These are phyloP conservation scores for Endotrypanum monterogeii DNA, from an alignment of 208 protist species.

Conservation along the genomic window DNA sequence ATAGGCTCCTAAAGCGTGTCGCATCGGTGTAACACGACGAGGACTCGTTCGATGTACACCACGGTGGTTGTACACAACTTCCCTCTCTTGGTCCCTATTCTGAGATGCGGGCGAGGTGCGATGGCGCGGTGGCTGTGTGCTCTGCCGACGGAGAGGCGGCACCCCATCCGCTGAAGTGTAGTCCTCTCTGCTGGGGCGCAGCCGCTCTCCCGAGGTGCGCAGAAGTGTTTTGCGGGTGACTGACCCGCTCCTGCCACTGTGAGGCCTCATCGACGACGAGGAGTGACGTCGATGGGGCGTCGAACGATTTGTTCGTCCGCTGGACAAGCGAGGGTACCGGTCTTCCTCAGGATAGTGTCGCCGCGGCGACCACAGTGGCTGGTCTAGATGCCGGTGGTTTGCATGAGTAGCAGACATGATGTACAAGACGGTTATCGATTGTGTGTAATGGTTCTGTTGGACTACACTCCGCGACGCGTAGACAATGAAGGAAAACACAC, in stretches of 20 bases:
- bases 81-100: conserved; percentile 5
- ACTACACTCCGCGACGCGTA: background rate
- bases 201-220: background rate
- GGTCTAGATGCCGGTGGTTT: conserved; percentile 19
- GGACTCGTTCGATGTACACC: conserved; percentile 19
- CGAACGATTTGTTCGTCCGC: conserved; percentile 5
- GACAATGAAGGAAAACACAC: background rate
- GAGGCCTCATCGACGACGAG: conserved; percentile 1
- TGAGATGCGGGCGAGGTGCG: conserved; percentile 24
- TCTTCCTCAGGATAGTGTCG: conserved; percentile 20
- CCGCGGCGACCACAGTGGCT: conserved; percentile 10
- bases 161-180: conserved; percentile 25
- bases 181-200: conserved; percentile 7
- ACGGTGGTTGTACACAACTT: conserved; percentile 20
- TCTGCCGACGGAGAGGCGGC: conserved; percentile 31
- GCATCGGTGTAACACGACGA: conserved; percentile 1
- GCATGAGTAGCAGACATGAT: conserved; percentile 16
- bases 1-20: conserved; percentile 11
- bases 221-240: conserved; percentile 12
- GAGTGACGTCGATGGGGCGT: conserved; percentile 15
- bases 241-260: conserved; percentile 22
- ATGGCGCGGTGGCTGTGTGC: conserved; percentile 35
- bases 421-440: background rate
- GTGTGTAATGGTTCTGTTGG: background rate
- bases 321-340: background rate